Evolutionary conservation across 441 rosid species (phyloP).

Genomic region (Arabidopsis hybrid): DNA sequence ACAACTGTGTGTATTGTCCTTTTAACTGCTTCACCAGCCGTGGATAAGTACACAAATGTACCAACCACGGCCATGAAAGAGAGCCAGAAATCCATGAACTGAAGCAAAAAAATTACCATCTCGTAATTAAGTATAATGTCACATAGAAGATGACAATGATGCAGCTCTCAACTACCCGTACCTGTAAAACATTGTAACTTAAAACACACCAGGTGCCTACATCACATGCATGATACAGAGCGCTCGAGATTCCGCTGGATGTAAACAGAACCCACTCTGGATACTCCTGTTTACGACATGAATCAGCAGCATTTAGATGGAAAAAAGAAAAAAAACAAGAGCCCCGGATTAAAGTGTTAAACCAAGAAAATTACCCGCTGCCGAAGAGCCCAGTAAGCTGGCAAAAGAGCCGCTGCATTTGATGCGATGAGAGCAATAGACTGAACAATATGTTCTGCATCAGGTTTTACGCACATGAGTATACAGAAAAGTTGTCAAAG

Average conservation of each 20-base stretch:
- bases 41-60: conserved; percentile 85
- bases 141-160: conserved; percentile 26
- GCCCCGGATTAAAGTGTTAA: conserved; percentile 22
- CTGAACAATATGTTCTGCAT: conserved; percentile 81
- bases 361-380: conserved; percentile 66
- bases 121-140: conserved; percentile 35
- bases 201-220: conserved; percentile 94
- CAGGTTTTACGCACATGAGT: conserved; percentile 45
- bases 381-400: conserved; percentile 91
- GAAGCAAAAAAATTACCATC: conserved; percentile 48
- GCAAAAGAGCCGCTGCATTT: conserved; percentile 91
- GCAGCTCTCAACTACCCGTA: conserved; percentile 42
- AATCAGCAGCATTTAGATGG: conserved; percentile 14
- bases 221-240: conserved; percentile 95
- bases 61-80: conserved; percentile 98
- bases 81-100: conserved; percentile 99
- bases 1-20: conserved; percentile 91
- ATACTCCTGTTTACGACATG: conserved; percentile 66
- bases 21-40: conserved; percentile 73
- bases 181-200: conserved; percentile 85
- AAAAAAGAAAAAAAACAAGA: conserved; percentile 21
- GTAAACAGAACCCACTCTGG: conserved; percentile 98
- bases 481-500: conserved; percentile 22
- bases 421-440: conserved; percentile 87
- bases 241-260: conserved; percentile 90